Evolutionary conservation across 2,329 filamentous ascomycete genomes (phyloP).

Genomic region (Monosporascus sp.): DNA sequence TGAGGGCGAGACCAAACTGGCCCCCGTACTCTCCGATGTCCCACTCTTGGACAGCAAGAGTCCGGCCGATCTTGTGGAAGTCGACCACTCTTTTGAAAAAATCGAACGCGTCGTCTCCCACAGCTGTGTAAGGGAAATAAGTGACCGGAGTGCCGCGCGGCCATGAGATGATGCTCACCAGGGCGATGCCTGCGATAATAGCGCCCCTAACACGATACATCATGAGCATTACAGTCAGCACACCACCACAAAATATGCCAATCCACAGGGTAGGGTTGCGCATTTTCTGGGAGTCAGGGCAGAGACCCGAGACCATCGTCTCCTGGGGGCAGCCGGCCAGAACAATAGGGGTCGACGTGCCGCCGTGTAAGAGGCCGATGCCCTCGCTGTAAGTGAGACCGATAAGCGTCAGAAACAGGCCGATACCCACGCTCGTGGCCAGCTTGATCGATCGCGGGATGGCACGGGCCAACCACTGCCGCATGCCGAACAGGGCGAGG

Average conservation of each 20-base stretch:
- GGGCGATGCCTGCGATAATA: conserved; percentile 74
- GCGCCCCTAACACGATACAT: conserved; percentile 84
- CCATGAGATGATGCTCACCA: conserved; percentile 87
- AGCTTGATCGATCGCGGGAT: conserved; percentile 83
- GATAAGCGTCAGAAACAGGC: conserved; percentile 72
- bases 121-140: conserved; percentile 68
- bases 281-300: conserved; percentile 66
- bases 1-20: conserved; percentile 76
- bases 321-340: conserved; percentile 63
- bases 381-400: conserved; percentile 76
- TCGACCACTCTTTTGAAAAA: conserved; percentile 87
- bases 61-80: conserved; percentile 70
- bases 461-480: conserved; percentile 81
- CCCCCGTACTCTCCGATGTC: conserved; percentile 61
- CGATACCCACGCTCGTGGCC: conserved; percentile 79
- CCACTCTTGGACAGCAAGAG: conserved; percentile 70
- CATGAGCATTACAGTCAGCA: conserved; percentile 75
- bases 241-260: conserved; percentile 79
- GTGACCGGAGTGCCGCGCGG: conserved; percentile 70
- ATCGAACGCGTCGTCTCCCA: conserved; percentile 67
- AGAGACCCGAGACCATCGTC: conserved; percentile 42
- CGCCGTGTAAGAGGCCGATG: conserved; percentile 71
- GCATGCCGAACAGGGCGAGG: conserved; percentile 72
- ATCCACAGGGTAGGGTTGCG: conserved; percentile 80
- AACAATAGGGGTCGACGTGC: conserved; percentile 61